Evolutionary conservation across 1,139 yeast species (phyloP), one percentile per base, ranked within the genome.

Genomic region (Blastobotrys serpentis): DNA sequence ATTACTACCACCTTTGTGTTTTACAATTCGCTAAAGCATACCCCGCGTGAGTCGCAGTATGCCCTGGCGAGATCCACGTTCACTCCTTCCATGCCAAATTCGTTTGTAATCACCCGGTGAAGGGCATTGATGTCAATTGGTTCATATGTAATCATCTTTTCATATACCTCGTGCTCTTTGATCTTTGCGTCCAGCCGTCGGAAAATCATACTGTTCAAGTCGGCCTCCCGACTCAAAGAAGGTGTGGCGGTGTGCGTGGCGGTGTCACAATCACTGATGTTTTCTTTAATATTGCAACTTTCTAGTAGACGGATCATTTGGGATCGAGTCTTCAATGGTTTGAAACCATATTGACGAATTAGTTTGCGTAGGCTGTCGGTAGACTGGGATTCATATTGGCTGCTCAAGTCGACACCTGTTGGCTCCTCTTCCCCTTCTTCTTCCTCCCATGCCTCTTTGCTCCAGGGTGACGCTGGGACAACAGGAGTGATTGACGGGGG

Each of bases 301-400:
- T 33, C 21, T 17, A 33, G 37, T 6, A 33, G 19, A 4, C n/a
- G 37, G 22, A 33, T 33, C 37, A 33, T 33, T 33, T 33, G 18
- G 8, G 19, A 16, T 7, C 37, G 37, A n/a, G 37, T 33, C 18
- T 17, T 14, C 18, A 33, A 7, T 14, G 37, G 37, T 11, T 33
- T 33, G 18, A 33, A 33, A 3, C 37, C 37, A 11, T 33, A 33
- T 17, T 33, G 17, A 5, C 22, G 19, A 11, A 33, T 14, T n/a
- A 33, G 19, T 17, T 14, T 8, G 10, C 37, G 19, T 10, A 33
- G 18, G 13, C 16, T 6, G 13, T 6, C 22, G 3, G 22, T 33
- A 21, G 21, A 8, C 7, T 33, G 16, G 4, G 37, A 4, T 4
- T 33, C 37, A 14, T 33, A 33, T 33, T 33, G 21, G 4, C 21